Percentiles rank a stretch among this genome's conserved stretches.
Conservation (phyloP, 2,329 filamentous ascomycete genomes). For the Aspergillus costaricaensis region DNA sequence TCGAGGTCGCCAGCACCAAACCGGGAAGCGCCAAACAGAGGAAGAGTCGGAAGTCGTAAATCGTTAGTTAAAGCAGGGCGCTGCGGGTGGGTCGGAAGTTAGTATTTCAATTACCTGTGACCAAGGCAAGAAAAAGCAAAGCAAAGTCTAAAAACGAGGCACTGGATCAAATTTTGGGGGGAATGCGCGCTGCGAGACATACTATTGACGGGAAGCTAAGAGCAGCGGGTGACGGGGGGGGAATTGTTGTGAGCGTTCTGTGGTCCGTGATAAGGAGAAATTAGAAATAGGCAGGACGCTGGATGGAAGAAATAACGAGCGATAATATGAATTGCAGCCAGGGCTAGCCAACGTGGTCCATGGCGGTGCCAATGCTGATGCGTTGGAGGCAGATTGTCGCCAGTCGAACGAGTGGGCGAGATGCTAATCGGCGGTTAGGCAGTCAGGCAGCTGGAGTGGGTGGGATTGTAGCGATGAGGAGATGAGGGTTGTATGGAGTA, state of each 20-base stretch:
- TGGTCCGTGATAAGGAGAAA: background rate
- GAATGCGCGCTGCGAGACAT: background rate
- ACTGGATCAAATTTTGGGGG: background rate
- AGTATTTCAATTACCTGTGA: conserved; percentile 3
- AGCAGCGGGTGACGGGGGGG: background rate
- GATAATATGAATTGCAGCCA: conserved; percentile 14
- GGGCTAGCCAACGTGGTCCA: conserved; percentile 29
- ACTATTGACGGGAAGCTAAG: background rate
- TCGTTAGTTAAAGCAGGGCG: conserved; percentile 16
- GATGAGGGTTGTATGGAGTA: background rate
- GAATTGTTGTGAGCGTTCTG: background rate
- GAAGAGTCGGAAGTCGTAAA: conserved; percentile 16
- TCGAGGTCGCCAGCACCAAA: background rate
- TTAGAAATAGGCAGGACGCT: conserved; percentile 5
- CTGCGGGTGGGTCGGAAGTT: conserved; percentile 6
- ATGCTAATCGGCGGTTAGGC: conserved; percentile 20
- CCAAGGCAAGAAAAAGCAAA: conserved; percentile 10
- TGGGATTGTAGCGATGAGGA: background rate
- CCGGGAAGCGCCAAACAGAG: conserved; percentile 16
- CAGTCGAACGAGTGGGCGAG: conserved; percentile 14
- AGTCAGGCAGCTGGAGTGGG: conserved; percentile 23
- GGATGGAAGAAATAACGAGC: conserved; percentile 7
- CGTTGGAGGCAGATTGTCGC: conserved; percentile 17
- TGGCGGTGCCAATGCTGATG: conserved; percentile 26
- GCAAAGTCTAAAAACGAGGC: background rate